Conservation (phyloP, 139 green algal genomes). For the Trebouxia sp. region DNA sequence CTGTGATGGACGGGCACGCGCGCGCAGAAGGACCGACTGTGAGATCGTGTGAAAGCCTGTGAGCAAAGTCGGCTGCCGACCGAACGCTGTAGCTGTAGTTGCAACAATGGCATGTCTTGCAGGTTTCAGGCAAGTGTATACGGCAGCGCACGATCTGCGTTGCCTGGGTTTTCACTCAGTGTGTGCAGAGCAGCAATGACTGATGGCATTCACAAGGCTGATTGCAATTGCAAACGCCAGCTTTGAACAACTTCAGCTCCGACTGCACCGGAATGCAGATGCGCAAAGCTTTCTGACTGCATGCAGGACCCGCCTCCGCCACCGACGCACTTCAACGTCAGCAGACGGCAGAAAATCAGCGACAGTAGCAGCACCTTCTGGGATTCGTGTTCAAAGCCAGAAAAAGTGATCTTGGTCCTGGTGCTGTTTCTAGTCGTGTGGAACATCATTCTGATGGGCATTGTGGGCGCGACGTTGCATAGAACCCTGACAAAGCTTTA, state of each 20-base stretch:
- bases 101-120: constrained; percentile 10
- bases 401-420: constrained; percentile 10
- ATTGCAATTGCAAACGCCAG: too few relatives aligned
- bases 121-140: too few relatives aligned
- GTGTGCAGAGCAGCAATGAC: too few relatives aligned
- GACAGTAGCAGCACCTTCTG: constrained; percentile 70
- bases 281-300: constrained; percentile 37
- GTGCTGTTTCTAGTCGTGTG: constrained; percentile 4
- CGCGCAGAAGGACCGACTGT: not conserved
- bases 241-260: too few relatives aligned
- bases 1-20: not conserved
- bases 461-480: not conserved
- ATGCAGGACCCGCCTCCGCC: constrained; percentile 62
- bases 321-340: constrained; percentile 57
- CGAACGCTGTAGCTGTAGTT: not conserved
- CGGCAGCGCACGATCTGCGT: too few relatives aligned
- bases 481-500: not conserved
- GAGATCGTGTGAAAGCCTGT: not conserved
- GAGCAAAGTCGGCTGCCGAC: not conserved
- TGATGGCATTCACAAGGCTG: too few relatives aligned
- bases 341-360: constrained; percentile 59
- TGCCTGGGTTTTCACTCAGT: too few relatives aligned
- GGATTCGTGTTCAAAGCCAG: constrained; percentile 25
- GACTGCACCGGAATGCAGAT: too few relatives aligned
- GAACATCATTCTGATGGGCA: constrained; percentile 18